A percentile compares a stretch with the other conserved stretches of the same genome.
phyloP scores from a whole-genome alignment of 192 early-diverging fungal genomes.

The Mycoemilia scoparia region DNA sequence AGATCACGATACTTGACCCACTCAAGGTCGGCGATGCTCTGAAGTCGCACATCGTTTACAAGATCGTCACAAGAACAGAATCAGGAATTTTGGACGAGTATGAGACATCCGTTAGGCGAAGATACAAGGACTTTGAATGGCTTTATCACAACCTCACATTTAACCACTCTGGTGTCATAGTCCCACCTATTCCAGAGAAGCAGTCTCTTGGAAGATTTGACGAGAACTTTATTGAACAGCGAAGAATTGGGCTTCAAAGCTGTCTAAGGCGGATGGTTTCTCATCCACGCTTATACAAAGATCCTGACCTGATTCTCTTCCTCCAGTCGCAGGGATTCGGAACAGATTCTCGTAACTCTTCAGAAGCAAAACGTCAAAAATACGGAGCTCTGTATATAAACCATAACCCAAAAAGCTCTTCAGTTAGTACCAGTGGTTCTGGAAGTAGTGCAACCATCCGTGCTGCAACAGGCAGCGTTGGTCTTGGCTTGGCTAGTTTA shows the following conservation, averaged over 20 bases:
- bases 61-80: conserved; percentile 66
- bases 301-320: conserved; percentile 70
- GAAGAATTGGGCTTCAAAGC: conserved; percentile 64
- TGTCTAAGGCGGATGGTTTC: conserved; percentile 60
- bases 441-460: conserved; percentile 1
- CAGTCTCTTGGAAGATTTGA: conserved; percentile 82
- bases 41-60: conserved; percentile 71
- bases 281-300: conserved; percentile 66
- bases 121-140: conserved; percentile 91
- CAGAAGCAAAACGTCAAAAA: conserved; percentile 14
- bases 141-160: conserved; percentile 63
- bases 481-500: conserved; percentile 35
- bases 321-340: conserved; percentile 74
- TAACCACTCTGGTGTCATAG: conserved; percentile 71
- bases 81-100: conserved; percentile 53
- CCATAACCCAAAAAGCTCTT: conserved; percentile 10
- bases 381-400: conserved; percentile 19
- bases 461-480: background rate
- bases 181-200: conserved; percentile 88
- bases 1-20: conserved; percentile 64
- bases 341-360: conserved; percentile 29
- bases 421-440: conserved; percentile 4
- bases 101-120: conserved; percentile 65
- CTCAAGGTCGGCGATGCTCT: conserved; percentile 81
- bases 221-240: conserved; percentile 85